These are phyloP conservation scores for Xylaria nigripes DNA, from an alignment of 495 filamentous ascomycete genomes.

Conservation along the genomic window DNA sequence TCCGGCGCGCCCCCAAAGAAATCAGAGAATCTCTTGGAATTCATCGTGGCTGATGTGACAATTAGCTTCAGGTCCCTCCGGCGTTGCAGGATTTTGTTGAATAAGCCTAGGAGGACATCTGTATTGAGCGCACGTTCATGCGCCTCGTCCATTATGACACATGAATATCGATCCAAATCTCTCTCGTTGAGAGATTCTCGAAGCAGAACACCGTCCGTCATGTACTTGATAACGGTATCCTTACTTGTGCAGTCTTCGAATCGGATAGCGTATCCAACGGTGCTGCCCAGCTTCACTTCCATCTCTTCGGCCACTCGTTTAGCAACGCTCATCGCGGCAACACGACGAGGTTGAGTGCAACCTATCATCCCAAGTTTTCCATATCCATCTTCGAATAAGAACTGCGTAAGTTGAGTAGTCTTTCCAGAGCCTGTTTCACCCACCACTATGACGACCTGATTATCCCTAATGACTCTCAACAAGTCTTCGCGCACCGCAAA, in stretches of 20 bases:
- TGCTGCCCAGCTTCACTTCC: conserved; percentile 84
- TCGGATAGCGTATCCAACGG: conserved; percentile 94
- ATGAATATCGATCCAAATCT: conserved; percentile 94
- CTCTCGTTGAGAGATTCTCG: conserved; percentile 85
- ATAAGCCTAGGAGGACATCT: conserved; percentile 92
- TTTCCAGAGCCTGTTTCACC: conserved; percentile 96
- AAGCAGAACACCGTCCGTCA: conserved; percentile 96
- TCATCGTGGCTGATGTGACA: conserved; percentile 98
- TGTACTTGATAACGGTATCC: conserved; percentile 95
- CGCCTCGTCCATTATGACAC: conserved; percentile 99
- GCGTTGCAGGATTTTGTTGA: conserved; percentile 91
- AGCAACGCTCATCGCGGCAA: conserved; percentile 97
- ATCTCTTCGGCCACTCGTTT: conserved; percentile 99
- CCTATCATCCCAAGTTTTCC: conserved; percentile 81
- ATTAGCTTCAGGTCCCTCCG: conserved; percentile 91
- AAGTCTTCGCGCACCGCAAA: conserved; percentile 96
- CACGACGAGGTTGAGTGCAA: conserved; percentile 89
- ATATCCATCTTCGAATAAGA: conserved; percentile 90
- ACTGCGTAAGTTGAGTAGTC: conserved; percentile 93
- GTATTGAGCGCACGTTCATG: conserved; percentile 97
- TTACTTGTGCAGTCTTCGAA: conserved; percentile 98
- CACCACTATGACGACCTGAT: conserved; percentile 93
- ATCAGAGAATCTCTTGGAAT: conserved; percentile 87
- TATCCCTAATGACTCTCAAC: conserved; percentile 89
- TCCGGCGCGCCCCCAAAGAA: conserved; percentile 98